A percentile compares a stretch with the other conserved stretches of the same genome.
These are phyloP conservation scores for Gymnopilus dilepis DNA, from an alignment of 768 basidiomycete species.

Conservation along the genomic window DNA sequence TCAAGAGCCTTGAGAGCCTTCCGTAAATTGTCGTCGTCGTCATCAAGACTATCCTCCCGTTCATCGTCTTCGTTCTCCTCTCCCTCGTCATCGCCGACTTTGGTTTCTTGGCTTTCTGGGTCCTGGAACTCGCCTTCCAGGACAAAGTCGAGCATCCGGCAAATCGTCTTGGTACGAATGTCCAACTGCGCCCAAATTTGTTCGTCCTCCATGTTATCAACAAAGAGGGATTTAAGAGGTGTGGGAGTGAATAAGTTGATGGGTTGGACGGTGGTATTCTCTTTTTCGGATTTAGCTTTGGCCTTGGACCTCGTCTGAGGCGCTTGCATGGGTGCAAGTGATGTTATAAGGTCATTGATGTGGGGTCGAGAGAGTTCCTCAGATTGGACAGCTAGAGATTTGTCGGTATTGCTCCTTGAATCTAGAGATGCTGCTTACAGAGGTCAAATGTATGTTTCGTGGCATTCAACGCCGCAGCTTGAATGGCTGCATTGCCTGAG, in stretches of 20 bases:
- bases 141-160: constrained; percentile 67
- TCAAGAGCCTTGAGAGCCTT: constrained; percentile 37
- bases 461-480: constrained; percentile 64
- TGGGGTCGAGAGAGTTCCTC: constrained; percentile 70
- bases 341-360: constrained; percentile 68
- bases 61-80: constrained; percentile 42
- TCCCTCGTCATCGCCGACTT: constrained; percentile 30
- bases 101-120: constrained; percentile 25
- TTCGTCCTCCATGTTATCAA: constrained; percentile 80
- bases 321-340: constrained; percentile 68
- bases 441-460: constrained; percentile 78
- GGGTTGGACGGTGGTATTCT: constrained; percentile 35
- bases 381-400: constrained; percentile 61
- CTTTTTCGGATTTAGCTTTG: constrained; percentile 47
- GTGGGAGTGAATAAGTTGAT: constrained; percentile 55
- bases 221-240: constrained; percentile 75
- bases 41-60: constrained; percentile 35
- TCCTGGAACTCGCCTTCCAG: constrained; percentile 62
- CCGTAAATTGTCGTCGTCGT: constrained; percentile 35
- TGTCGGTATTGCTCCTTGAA: constrained; percentile 10
- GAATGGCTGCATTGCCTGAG: constrained; percentile 57
- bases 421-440: constrained; percentile 48
- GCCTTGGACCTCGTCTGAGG: constrained; percentile 79
- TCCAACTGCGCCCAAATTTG: constrained; percentile 97
- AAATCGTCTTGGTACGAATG: constrained; percentile 72